Percentiles rank a stretch among this genome's conserved stretches.
Conservation (phyloP, 177 flowering plant species). For the Vitis hybrid region DNA sequence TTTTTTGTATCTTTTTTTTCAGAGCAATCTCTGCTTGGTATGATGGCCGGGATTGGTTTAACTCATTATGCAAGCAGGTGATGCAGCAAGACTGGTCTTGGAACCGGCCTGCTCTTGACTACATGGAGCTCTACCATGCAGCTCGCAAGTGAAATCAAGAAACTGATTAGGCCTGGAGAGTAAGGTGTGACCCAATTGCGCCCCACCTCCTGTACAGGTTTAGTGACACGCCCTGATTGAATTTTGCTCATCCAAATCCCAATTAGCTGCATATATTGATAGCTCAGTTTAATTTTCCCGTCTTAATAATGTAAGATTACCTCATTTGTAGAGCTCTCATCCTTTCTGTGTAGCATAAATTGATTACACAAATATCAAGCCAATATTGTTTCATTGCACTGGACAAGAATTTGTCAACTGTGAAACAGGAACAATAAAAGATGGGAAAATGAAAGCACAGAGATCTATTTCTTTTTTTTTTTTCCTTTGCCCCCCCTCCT, state of each 20-base stretch:
- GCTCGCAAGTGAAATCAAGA: conserved; percentile 55
- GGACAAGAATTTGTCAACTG: background rate
- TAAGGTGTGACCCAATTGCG: background rate
- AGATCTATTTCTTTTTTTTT: background rate
- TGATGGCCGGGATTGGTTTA: conserved; percentile 72
- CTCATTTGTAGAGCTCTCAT: too few species aligned
- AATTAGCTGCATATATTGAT: background rate
- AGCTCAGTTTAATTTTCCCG: conserved; percentile 1
- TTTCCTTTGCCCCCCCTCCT: too few species aligned
- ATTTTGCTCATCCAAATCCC: background rate
- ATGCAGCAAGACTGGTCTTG: conserved; percentile 99
- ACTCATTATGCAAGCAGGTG: conserved; percentile 72
- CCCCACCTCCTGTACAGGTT: conserved; percentile 23
- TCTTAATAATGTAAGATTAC: background rate
- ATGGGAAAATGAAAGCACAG: background rate
- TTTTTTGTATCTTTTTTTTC: conserved; percentile 13
- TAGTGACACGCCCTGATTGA: background rate
- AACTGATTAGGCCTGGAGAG: background rate
- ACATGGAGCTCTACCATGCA: conserved; percentile 87
- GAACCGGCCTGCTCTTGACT: conserved; percentile 96
- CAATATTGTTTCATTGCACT: background rate
- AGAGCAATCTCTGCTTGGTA: conserved; percentile 95
- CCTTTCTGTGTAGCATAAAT: too few species aligned
- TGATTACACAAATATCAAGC: too few species aligned
- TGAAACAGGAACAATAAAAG: background rate